Conservation (phyloP, 129 eudicot genomes). For the Flaveria robusta region DNA sequence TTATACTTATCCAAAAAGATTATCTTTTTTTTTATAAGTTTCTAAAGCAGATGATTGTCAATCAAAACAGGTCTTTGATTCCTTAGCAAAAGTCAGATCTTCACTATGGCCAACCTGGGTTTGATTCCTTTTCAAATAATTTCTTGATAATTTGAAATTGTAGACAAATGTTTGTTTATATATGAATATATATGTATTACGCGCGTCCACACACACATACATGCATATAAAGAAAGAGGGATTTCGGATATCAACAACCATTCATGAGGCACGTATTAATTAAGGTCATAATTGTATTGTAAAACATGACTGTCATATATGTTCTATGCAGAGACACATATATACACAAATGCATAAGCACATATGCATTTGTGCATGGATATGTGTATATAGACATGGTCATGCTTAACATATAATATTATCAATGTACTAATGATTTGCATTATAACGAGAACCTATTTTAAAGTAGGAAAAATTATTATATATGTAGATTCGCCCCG, state of each 20-base stretch:
- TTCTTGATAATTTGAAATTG: slow-evolving; percentile 13
- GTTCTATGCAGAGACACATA: neutral
- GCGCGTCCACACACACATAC: neutral
- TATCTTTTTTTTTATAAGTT: slow-evolving; percentile 34
- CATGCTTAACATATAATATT: neutral
- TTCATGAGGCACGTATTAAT: neutral
- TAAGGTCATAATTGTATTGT: neutral
- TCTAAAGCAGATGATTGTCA: slow-evolving; percentile 41
- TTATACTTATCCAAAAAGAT: slow-evolving; percentile 44
- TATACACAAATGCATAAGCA: neutral
- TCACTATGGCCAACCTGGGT: slow-evolving; percentile 49
- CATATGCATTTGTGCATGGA: neutral
- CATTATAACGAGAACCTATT: neutral
- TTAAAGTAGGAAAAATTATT: neutral
- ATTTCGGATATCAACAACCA: neutral
- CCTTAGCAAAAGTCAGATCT: slow-evolving; percentile 49
- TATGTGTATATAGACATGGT: neutral
- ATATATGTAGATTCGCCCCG: neutral
- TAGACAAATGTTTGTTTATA: slow-evolving; percentile 19
- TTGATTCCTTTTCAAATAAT: slow-evolving; percentile 37
- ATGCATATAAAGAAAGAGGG: neutral
- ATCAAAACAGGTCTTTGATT: slow-evolving; percentile 38
- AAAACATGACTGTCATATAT: neutral
- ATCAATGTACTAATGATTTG: neutral
- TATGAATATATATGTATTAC: neutral